phyloP scores from a whole-genome alignment of 768 basidiomycete genomes.

The Boletellus emodensis region DNA sequence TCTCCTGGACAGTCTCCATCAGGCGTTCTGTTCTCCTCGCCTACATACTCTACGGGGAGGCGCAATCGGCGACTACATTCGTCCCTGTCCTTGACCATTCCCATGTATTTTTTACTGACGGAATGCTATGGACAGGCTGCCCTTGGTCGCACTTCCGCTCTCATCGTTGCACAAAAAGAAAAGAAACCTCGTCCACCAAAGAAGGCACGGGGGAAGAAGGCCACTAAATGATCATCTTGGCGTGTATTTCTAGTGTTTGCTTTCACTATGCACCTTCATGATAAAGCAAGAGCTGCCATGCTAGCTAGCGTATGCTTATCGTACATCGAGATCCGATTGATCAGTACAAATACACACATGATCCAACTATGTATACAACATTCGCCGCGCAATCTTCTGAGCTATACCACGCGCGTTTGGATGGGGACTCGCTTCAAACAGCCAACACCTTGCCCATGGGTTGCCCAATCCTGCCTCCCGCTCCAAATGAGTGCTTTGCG shows the following conservation, averaged over 20 bases:
- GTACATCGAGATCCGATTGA: background rate
- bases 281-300: conserved; percentile 15
- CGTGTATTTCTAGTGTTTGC: conserved; percentile 25
- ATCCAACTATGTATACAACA: conserved; percentile 8
- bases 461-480: conserved; percentile 52
- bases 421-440: conserved; percentile 24
- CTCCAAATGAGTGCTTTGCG: conserved; percentile 37
- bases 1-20: conserved; percentile 20
- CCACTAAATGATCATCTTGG: conserved; percentile 17
- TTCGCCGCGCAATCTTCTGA: background rate
- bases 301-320: background rate
- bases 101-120: conserved; percentile 45
- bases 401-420: background rate
- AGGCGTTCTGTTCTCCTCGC: conserved; percentile 24
- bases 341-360: conserved; percentile 20
- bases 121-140: conserved; percentile 47
- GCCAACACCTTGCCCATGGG: conserved; percentile 46
- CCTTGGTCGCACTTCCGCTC: conserved; percentile 72
- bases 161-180: conserved; percentile 65
- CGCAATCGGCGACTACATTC: conserved; percentile 24
- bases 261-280: conserved; percentile 20
- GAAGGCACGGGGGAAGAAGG: conserved; percentile 73
- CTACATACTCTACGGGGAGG: conserved; percentile 29
- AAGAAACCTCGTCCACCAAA: conserved; percentile 63
- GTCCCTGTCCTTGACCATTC: conserved; percentile 1